Evolutionary conservation across 2,329 filamentous ascomycete species (phyloP), one percentile per base, ranked within the genome.

Genomic region (Fusarium sp.): DNA sequence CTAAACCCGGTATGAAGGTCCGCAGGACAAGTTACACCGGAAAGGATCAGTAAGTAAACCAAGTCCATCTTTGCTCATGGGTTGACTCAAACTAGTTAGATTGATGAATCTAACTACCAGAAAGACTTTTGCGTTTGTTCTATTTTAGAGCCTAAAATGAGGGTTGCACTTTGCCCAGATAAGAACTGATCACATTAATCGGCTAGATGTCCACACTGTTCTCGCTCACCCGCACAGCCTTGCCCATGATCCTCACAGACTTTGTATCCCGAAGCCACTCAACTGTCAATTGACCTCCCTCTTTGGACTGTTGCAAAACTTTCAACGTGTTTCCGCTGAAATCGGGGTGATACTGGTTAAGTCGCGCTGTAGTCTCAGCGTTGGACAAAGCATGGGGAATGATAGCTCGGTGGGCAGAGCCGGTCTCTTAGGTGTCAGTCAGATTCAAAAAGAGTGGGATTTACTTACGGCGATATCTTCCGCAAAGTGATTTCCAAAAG

Each of bases 381-480:
- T 59, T 46, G 3, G 61, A 47, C 2, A 65, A 4, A 11, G 30
- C 46, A 13, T 65, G 61, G 0, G 61, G 61, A 4, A 59, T 25
- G 2, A 65, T 65, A 4, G 61, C 61, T 5, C 61, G 61, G 4
- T 65, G 61, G 2, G 61, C 60, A 2, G 61, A 65, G 2, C 61
- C 61, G 13, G 61, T 65, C 61, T 58, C 18, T 4, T 8, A 1
- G 1, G 1, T 13, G 9, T 65, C 7, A 65, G 45, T 25, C 5
- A 27, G 2, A 8, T 2, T 3, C 0, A 9, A 0, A 7, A 6
- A 0, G 4, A 3, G 3, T 2, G 1, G 11, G 12, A 2, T 10
- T 2, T 8, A 9, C 57, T 25, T 61, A 59, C 61, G 0, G 61
- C 61, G 0, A 63, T 25, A 0, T 65, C 62, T 3, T 65, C 62